Base-by-base conservation (phyloP, 2,329 filamentous ascomycete genomes). In the Akanthomyces dipterigenus region DNA sequence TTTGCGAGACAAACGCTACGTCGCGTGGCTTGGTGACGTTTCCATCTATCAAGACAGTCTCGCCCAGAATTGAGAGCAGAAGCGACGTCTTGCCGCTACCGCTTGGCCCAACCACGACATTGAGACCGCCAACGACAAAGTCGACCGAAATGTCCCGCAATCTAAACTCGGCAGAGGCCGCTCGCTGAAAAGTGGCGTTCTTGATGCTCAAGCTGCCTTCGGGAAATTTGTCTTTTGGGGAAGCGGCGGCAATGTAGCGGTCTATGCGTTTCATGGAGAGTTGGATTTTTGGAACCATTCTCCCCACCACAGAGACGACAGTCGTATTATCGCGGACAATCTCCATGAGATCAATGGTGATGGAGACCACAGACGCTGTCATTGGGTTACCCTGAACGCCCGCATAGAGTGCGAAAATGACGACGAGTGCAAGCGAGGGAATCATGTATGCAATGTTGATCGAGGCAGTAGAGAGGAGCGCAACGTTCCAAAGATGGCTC, bases 1-100 rank as follows among this genome's bases (percentile, higher is more conserved):
- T 80, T 62, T 85, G 83, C 2, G 82, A 82, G 4, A 81, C 80
- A 68, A 81, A 85, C 0, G 81, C 82, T 22, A 84, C 73, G 57
- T 84, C 82, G 24, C 73, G 70, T 1, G 80, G 80, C 11, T 77
- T 75, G 7, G 77, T 78, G 20, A 84, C 75, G 12, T 69, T 68
- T 11, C 82, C 82, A 3, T 65, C 65, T 58, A 82, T 78, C 34
- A 81, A 67, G 48, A 81, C 72, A 2, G 81, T 82, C 68, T 85
- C 82, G 11, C 82, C 82, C 3, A 85, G 73, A 12, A 85, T 79
- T 3, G 80, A 76, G 49, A 82, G 71, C 22, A 85, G 70, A 2
- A 86, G 70, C 0, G 81, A 83, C 1, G 82, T 82, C 68, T 86
- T 86, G 6, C 83, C 83, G 62, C 79, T 79, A 8, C 83, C 83